Evolutionary conservation across 192 early-diverging fungal genomes (phyloP), one percentile per base, ranked within the genome.

Genomic region (Rhizophagus prolifer): DNA sequence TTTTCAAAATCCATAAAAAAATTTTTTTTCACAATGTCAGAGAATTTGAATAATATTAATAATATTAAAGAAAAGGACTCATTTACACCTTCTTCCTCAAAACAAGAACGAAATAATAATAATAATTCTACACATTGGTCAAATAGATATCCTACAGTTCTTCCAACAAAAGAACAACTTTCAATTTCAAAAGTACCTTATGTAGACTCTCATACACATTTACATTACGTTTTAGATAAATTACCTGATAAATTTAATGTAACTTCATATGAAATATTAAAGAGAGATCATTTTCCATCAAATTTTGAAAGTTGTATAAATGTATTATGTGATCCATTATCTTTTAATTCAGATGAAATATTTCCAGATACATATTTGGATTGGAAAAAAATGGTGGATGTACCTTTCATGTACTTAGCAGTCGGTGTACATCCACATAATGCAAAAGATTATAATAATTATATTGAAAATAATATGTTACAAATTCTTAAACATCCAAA

Each of bases 381-480:
- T 76, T 76, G 75, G 75, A 28, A 60, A 41, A 50, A 47, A 19
- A 62, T 64, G 62, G 75, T 54, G 38, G 3, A 28, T 3, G 47
- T n/a, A 67, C n/a, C 75, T 16, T 76, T 61, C 23, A 68, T 76
- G 14, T 76, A 76, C 58, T 54, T 76, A 30, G 50, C 75, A 4
- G 75, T 31, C 6, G 75, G 75, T 1, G 65, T 76, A 59, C 75
- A 76, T 76, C 75, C 75, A 9, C 75, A 76, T 58, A 66, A 68
- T 58, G 46, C 75, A 58, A 66, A 60, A n/a, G 46, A 61, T 59
- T 76, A 76, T 67, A 58, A 76, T 68, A 54, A 76, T 58, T 59
- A 76, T 50, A 36, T 76, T 36, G 75, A 76, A 36, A 21, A 25
- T 36, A 25, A 67, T 38, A 67, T 76, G 75, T 4, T 46, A 0